Evolutionary conservation across 1,284 basidiomycete species (phyloP).

Genomic region (Austroboletus novae-zelandiae): DNA sequence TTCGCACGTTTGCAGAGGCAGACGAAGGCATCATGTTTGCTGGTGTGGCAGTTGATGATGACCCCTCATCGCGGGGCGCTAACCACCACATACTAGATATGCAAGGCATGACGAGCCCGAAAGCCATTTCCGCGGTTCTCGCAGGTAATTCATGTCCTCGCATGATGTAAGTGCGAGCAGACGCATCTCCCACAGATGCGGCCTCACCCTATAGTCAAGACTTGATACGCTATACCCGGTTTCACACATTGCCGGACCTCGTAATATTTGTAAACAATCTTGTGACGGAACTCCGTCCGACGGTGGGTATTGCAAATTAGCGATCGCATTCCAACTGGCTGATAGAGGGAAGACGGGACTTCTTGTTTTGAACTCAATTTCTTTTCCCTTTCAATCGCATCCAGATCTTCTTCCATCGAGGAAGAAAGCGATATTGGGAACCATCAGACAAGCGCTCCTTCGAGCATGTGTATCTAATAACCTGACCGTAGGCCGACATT

Average conservation of each 20-base stretch:
- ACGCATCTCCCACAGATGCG: constrained; percentile 24
- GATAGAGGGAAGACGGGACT: constrained; percentile 43
- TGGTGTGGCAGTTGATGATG: constrained; percentile 41
- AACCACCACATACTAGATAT: constrained; percentile 41
- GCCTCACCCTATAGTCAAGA: constrained; percentile 17
- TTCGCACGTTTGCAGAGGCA: constrained; percentile 43
- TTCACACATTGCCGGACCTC: constrained; percentile 52
- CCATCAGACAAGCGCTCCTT: constrained; percentile 51
- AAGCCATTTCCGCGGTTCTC: constrained; percentile 41
- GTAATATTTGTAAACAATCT: constrained; percentile 59
- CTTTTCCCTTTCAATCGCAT: constrained; percentile 59
- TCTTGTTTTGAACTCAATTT: constrained; percentile 64
- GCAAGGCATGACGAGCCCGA: constrained; percentile 61
- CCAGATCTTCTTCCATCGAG: constrained; percentile 36
- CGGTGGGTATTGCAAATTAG: constrained; percentile 39
- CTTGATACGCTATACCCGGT: constrained; percentile 31
- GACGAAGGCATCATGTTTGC: constrained; percentile 56
- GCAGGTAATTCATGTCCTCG: constrained; percentile 36
- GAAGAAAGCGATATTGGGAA: constrained; percentile 46
- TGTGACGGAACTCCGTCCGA: constrained; percentile 41
- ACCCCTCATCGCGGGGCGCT: constrained; percentile 3
- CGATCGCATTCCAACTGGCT: constrained; percentile 7
- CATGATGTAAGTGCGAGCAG: constrained; percentile 5
- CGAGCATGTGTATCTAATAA: constrained; percentile 46
- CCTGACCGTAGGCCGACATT: constrained; percentile 45